These are phyloP conservation scores for Batrachochytrium dendrobatidis DNA, from an alignment of 371 early-diverging fungal genomes.

Conservation along the genomic window DNA sequence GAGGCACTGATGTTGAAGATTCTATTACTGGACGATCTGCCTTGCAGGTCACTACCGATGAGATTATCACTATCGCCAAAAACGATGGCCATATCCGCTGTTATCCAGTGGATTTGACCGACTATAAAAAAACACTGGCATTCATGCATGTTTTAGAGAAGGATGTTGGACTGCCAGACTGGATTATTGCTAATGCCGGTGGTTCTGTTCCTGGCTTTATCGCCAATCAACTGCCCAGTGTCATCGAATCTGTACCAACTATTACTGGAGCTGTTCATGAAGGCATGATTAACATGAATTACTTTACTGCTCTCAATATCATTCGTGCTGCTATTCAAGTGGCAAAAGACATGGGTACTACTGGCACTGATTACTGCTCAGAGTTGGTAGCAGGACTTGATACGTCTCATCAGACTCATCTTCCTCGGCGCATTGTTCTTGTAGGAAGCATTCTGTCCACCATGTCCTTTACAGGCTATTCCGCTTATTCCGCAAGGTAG, in stretches of 20 bases:
- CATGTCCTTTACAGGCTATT: constrained; percentile 31
- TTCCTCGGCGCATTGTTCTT: constrained; percentile 29
- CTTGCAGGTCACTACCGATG: constrained; percentile 5
- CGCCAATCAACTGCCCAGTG: constrained; percentile 15
- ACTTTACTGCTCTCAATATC: constrained; percentile 25
- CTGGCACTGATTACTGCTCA: not conserved
- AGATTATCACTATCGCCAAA: not conserved
- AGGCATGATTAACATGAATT: constrained; percentile 25
- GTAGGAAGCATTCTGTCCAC: constrained; percentile 29
- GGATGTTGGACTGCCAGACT: constrained; percentile 16
- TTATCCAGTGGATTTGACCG: constrained; percentile 20
- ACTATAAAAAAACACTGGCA: constrained; percentile 7
- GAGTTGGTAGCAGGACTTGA: constrained; percentile 13
- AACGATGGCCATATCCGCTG: too few relatives aligned
- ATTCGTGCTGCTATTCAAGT: constrained; percentile 22
- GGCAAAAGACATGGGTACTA: constrained; percentile 5
- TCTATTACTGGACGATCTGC: constrained; percentile 6
- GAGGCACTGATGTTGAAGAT: constrained; percentile 31
- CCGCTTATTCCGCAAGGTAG: constrained; percentile 28
- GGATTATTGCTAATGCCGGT: constrained; percentile 33
- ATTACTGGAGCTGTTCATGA: not conserved
- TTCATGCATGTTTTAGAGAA: constrained; percentile 7
- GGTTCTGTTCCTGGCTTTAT: constrained; percentile 21
- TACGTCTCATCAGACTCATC: constrained; percentile 1
- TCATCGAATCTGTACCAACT: not conserved